Base-by-base conservation (phyloP, 192 early-diverging fungal genomes). In the Chytriomyces hyalinus region DNA sequence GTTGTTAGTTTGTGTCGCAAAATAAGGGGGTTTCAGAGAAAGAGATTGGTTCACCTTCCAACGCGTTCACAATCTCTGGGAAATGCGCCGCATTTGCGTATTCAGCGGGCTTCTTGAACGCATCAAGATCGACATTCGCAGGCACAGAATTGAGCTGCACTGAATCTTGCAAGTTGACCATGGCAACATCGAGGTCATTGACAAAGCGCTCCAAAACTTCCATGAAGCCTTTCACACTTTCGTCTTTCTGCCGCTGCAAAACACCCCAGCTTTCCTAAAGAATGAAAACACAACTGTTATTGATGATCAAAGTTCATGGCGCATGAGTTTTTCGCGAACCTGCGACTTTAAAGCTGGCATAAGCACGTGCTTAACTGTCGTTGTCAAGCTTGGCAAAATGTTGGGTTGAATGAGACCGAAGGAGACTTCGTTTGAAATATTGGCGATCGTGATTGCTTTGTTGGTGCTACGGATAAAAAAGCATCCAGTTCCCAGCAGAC, bases 151-250 rank as follows among this genome's bases (percentile, higher is more conserved):
- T 79, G 13, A 91, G 84, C 64, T 89, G 87, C 9, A 91, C 89
- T 26, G 81, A 83, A 70, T 90, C 90, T n/a, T 85, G 75, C 13
- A 91, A 80, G 65, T 90, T 91, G n/a, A 90, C 83, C 90, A 91
- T 91, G 6, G 90, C 88, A 45, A 91, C 88, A 65, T 90, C 87
- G 22, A 91, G 76, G 71, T 91, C 90, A 15, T 68, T 81, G 1
- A 88, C 87, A 70, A 91, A 91, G 64, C 84, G 78, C 62, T 89
- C 89, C 43, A 91, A 76, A 17, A 82, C 75, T 70, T 91, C 88
- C 77, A 91, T 82, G 67, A 91, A 91, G 24, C 45, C 61, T 63
- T 87, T 84, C 43, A 90, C 83, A 43, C 76, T 70, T 62, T 90
- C 87, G 67, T 87, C 86, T 63, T 87, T 89, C 67, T 82, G 82